Base-by-base conservation (phyloP, 1,284 basidiomycete species). In the Rhodotorula sp. region DNA sequence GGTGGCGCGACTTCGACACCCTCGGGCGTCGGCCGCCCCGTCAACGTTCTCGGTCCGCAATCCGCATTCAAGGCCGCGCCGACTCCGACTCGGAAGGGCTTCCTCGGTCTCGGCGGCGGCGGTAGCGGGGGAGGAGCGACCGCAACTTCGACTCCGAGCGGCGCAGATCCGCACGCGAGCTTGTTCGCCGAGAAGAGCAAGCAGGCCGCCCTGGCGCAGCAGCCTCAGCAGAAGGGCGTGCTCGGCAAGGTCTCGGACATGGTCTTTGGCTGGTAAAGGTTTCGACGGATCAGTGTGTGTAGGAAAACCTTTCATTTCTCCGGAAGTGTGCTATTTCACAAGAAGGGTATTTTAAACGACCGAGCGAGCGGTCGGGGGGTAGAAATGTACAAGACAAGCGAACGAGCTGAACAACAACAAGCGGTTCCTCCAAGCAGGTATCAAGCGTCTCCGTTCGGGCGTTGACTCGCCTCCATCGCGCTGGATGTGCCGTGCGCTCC, bases 181-280 rank as follows among this genome's bases (percentile, higher is more conserved):
- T 30, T 75, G 62, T 76, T 76, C 33, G 66, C 70, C 14, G 74
- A 74, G 56, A 76, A 75, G 55, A 73, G 70, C 51, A 75, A 67
- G 57, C 66, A 75, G 67, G 70, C 70, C 4, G 73, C 67, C 6
- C 44, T 72, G 64, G 58, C 60, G 55, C 70, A 76, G 56, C 51
- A 66, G 57, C 62, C 58, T 29, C 66, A 71, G 62, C 70, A 71
- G 55, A 71, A 72, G 42, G 75, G 75, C 33, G 68, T 74, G 46
- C 53, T 75, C 18, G 76, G 76, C 10, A 76, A 73, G 44, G 71
- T 77, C 24, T 63, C 66, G 22, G 75, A 77, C 45, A 51, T 73
- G 15, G 72, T 77, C 17, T 77, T 77, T 62, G 76, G 76, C 12
- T 77, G 73, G 73, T 75, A 60, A 30, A 26, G 15, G 42, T 22